A percentile compares a stretch with the other conserved stretches of the same genome.
Evolutionary conservation across 371 early-diverging fungal species (phyloP).

Genomic region (Mortierella sp.): DNA sequence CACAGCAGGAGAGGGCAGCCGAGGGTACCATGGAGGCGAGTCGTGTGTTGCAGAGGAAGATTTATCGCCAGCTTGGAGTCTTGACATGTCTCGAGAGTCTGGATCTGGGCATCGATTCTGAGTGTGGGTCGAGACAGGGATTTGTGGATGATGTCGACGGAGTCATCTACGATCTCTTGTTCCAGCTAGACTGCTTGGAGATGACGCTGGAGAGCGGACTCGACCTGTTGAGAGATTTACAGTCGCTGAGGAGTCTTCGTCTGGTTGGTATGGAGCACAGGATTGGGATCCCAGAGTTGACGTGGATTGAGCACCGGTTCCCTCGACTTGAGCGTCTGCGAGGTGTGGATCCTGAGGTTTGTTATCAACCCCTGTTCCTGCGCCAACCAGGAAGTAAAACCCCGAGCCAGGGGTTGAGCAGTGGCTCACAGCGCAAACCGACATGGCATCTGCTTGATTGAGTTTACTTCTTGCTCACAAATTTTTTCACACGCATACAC

Average conservation of each 20-base stretch:
- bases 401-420: not conserved
- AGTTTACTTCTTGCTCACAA: not conserved
- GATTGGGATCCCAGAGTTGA: not conserved
- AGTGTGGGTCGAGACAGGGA: not conserved
- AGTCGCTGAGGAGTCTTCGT: not conserved
- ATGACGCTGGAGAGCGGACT: not conserved
- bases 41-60: not conserved
- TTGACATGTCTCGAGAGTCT: slow-evolving; percentile 1
- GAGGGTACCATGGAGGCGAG: not conserved
- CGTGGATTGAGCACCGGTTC: not conserved
- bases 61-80: not conserved
- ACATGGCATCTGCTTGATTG: not conserved
- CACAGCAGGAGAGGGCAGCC: not conserved
- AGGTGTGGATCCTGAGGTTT: not conserved
- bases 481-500: not conserved
- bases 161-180: not conserved
- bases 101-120: not conserved
- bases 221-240: not conserved
- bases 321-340: not conserved
- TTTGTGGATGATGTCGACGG: not conserved
- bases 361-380: not conserved
- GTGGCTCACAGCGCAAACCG: not conserved
- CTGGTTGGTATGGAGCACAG: not conserved
- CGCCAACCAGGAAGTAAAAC: not conserved
- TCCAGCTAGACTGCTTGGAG: not conserved